Conservation (phyloP, 257 asterid genomes). For the Penstemon davidsonii region DNA sequence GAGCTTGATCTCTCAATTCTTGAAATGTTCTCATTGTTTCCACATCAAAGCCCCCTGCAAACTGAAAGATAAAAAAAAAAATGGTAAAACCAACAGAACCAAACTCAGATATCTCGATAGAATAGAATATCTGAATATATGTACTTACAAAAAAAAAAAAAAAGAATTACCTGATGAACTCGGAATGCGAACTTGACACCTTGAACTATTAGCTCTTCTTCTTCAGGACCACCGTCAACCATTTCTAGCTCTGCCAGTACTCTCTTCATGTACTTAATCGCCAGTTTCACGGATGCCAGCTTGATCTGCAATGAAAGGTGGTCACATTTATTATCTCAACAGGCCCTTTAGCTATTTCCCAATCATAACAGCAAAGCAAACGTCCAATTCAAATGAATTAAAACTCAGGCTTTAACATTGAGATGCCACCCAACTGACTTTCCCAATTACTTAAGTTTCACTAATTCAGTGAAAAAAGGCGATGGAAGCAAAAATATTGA, state of each 20-base stretch:
- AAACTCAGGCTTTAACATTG: too few species aligned
- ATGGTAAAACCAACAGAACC: background rate
- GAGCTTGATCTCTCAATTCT: constrained; percentile 65
- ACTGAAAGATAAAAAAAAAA: constrained; percentile 36
- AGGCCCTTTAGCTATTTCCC: constrained; percentile 4
- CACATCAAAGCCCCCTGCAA: constrained; percentile 84
- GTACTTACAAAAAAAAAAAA: background rate
- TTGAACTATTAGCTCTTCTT: constrained; percentile 73
- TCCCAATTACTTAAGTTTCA: too few species aligned
- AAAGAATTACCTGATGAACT: constrained; percentile 68
- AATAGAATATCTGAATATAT: background rate
- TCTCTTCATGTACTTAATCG: constrained; percentile 70
- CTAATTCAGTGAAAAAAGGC: too few species aligned
- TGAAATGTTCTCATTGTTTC: constrained; percentile 71
- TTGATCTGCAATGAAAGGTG: constrained; percentile 48
- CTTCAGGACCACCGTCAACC: constrained; percentile 54
- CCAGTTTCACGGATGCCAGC: constrained; percentile 67
- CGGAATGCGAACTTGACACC: constrained; percentile 72
- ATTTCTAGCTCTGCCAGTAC: constrained; percentile 59
- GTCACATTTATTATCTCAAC: constrained; percentile 18
- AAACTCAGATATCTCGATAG: background rate
- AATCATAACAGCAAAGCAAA: background rate
- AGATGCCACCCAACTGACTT: too few species aligned
- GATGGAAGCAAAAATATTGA: too few species aligned
- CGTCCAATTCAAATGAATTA: background rate